A percentile compares a stretch with the other conserved stretches of the same genome.
These are phyloP conservation scores for Neurospora sp. DNA, from an alignment of 495 filamentous ascomycete genomes.

Conservation along the genomic window DNA sequence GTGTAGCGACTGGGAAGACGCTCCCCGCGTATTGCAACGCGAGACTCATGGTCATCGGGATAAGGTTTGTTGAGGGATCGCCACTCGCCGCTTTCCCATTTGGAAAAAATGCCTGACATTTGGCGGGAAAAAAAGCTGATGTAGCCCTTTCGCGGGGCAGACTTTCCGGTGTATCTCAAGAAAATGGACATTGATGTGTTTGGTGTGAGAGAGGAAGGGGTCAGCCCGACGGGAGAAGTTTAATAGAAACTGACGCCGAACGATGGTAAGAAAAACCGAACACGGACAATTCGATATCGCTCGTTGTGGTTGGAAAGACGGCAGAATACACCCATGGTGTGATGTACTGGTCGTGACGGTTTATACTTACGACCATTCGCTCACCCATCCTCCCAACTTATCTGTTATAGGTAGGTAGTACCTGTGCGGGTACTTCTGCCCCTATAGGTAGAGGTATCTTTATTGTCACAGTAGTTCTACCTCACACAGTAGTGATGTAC, in stretches of 20 bases:
- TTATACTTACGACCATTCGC: too few species aligned
- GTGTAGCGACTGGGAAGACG: not conserved
- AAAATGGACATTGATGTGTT: not conserved
- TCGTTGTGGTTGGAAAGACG: too few species aligned
- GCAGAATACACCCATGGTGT: too few species aligned
- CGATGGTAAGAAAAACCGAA: too few species aligned
- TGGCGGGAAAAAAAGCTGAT: not conserved
- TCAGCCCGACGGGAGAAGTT: not conserved
- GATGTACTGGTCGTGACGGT: too few species aligned
- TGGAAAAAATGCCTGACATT: not conserved
- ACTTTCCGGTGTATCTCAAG: not conserved
- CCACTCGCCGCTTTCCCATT: not conserved
- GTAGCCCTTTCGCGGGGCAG: not conserved
- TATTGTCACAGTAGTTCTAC: not conserved
- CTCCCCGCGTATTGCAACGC: not conserved
- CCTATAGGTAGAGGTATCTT: not conserved
- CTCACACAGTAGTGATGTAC: not conserved
- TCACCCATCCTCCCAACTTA: not conserved
- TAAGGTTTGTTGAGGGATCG: not conserved
- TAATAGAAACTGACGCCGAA: not conserved
- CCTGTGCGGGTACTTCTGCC: not conserved
- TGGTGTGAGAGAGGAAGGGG: not conserved
- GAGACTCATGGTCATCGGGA: not conserved
- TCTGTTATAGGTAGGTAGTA: not conserved
- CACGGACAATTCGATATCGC: too few species aligned